These are phyloP conservation scores for Scedosporium aurantiacum DNA, from an alignment of 2,329 filamentous ascomycete genomes.

Conservation along the genomic window DNA sequence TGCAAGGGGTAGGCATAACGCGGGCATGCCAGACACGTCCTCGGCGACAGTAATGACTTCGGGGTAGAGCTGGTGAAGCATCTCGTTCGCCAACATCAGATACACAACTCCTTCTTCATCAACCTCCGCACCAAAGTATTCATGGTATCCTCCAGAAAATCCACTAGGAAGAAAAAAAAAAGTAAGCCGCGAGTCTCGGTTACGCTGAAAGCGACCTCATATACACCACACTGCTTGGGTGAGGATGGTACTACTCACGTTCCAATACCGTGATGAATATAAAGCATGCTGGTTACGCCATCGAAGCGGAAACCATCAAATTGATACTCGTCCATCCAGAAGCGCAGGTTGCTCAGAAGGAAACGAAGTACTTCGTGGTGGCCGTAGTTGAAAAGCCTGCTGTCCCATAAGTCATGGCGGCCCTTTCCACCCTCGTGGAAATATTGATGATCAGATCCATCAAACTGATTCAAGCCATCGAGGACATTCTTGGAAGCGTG, in stretches of 20 bases:
- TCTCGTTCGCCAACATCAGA: slow-evolving; percentile 90
- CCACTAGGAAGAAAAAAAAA: slow-evolving; percentile 44
- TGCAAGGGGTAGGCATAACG: slow-evolving; percentile 75
- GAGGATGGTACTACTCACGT: slow-evolving; percentile 48
- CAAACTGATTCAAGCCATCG: slow-evolving; percentile 91
- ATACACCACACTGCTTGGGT: background rate
- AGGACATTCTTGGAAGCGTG: slow-evolving; percentile 96
- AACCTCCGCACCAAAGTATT: slow-evolving; percentile 84
- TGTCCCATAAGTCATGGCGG: slow-evolving; percentile 89
- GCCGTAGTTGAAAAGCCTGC: slow-evolving; percentile 93
- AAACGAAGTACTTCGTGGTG: slow-evolving; percentile 93
- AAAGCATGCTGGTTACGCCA: slow-evolving; percentile 97
- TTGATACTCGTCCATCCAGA: slow-evolving; percentile 98
- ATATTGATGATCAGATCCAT: slow-evolving; percentile 89
- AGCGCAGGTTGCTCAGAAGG: slow-evolving; percentile 84
- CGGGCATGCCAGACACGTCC: slow-evolving; percentile 97
- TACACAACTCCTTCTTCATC: slow-evolving; percentile 93
- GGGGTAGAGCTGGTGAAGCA: slow-evolving; percentile 86
- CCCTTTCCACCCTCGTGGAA: slow-evolving; percentile 84
- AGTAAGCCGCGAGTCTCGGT: background rate
- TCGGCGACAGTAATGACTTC: slow-evolving; percentile 86
- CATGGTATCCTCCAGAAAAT: slow-evolving; percentile 95
- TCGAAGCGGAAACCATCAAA: slow-evolving; percentile 98
- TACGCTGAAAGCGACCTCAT: background rate
- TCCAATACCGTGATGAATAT: slow-evolving; percentile 90